A percentile compares a stretch with the other conserved stretches of the same genome.
Conservation (phyloP, 192 early-diverging fungal genomes). For the Backusella australiensis region DNA sequence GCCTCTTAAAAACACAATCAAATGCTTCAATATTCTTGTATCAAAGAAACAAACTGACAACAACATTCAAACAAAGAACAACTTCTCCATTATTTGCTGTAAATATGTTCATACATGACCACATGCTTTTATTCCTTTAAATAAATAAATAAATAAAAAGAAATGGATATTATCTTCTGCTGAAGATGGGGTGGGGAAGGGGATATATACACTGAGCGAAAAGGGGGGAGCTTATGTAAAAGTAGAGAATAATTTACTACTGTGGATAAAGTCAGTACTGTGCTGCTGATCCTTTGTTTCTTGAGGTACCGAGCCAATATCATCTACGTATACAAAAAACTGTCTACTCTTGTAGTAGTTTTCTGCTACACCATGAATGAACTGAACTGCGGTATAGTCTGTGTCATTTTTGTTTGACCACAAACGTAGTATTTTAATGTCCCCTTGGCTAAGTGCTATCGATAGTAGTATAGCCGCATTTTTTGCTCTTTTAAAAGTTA, state of each 20-base stretch:
- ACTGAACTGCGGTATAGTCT: background rate
- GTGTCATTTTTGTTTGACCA: background rate
- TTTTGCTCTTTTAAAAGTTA: background rate
- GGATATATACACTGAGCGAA: background rate
- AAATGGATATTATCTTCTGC: background rate
- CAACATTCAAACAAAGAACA: too few species aligned
- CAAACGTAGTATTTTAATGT: background rate
- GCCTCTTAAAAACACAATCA: background rate
- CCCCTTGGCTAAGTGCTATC: background rate
- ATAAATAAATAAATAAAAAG: background rate
- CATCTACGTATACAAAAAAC: conserved; percentile 4
- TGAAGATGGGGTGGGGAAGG: background rate
- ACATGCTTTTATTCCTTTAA: background rate
- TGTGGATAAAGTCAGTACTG: background rate
- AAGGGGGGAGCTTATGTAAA: background rate
- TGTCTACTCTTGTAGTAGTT: background rate
- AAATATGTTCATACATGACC: background rate
- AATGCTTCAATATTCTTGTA: background rate
- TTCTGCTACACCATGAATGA: background rate
- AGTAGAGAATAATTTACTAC: background rate
- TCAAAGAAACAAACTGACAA: background rate
- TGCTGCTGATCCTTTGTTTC: background rate
- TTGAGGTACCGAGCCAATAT: background rate
- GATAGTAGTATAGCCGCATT: background rate
- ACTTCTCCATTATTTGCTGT: background rate